These are phyloP conservation scores for Lentinula aciculospora DNA, from an alignment of 768 basidiomycete species.

Conservation along the genomic window DNA sequence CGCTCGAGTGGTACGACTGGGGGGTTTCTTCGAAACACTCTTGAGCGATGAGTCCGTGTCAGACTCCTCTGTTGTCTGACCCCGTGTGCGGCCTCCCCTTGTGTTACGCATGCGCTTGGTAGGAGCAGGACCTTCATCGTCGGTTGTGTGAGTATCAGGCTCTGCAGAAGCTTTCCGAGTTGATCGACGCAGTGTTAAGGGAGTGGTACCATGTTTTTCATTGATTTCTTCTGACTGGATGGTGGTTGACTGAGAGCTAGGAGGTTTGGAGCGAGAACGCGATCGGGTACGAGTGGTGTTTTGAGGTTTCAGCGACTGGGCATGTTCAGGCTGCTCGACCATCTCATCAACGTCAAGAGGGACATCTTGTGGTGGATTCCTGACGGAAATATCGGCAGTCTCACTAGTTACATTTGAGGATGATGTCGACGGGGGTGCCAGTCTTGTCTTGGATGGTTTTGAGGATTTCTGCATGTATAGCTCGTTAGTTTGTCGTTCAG, in stretches of 20 bases:
- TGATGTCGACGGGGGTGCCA: not conserved
- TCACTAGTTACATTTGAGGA: not conserved
- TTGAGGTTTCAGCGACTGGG: not conserved
- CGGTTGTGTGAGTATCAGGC: constrained; percentile 1
- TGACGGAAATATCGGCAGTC: not conserved
- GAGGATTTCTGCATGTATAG: not conserved
- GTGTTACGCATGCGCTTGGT: not conserved
- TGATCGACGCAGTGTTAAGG: not conserved
- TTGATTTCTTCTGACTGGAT: not conserved
- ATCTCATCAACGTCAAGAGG: not conserved
- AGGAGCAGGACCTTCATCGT: not conserved
- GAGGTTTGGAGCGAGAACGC: not conserved
- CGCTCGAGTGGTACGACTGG: not conserved
- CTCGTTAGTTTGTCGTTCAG: not conserved
- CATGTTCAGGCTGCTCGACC: not conserved
- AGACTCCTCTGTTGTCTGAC: not conserved
- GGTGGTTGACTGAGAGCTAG: not conserved
- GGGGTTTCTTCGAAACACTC: not conserved
- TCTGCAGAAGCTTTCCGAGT: constrained; percentile 8
- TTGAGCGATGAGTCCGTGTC: not conserved
- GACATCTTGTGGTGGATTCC: not conserved
- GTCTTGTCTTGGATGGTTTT: not conserved
- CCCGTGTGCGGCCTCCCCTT: not conserved
- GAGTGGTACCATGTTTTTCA: not conserved
- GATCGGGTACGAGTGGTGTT: not conserved